Evolutionary conservation across 495 filamentous ascomycete genomes (phyloP).

Genomic region (Penicillium egyptiacum): DNA sequence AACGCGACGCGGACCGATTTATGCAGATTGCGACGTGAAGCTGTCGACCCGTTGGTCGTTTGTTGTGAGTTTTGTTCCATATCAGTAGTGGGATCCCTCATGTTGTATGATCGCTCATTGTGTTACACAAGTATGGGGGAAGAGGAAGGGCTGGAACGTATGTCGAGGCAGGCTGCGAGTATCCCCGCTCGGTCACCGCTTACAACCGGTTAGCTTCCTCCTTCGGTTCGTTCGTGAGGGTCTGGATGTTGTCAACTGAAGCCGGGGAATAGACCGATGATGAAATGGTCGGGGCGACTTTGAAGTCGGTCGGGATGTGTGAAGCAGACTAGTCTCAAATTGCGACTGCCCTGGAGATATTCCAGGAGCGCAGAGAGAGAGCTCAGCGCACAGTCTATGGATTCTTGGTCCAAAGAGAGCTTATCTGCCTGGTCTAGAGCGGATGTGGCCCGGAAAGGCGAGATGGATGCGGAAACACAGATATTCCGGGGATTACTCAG

Average conservation of each 20-base stretch:
- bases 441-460: slow-evolving; percentile 14
- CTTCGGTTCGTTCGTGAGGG: neutral
- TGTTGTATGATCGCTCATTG: slow-evolving; percentile 40
- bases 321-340: neutral
- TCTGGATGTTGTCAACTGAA: neutral
- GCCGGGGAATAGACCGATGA: slow-evolving; percentile 7
- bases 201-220: neutral
- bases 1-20: slow-evolving; percentile 49
- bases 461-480: slow-evolving; percentile 16
- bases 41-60: slow-evolving; percentile 30
- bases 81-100: slow-evolving; percentile 42
- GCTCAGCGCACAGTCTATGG: slow-evolving; percentile 11
- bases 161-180: slow-evolving; percentile 14
- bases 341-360: slow-evolving; percentile 11
- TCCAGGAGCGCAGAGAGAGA: slow-evolving; percentile 12
- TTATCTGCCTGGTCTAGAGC: slow-evolving; percentile 10
- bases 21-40: slow-evolving; percentile 37
- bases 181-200: neutral
- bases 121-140: slow-evolving; percentile 25
- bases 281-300: neutral
- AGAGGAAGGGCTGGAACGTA: slow-evolving; percentile 14
- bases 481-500: slow-evolving; percentile 14
- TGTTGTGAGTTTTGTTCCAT: slow-evolving; percentile 41
- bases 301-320: neutral
- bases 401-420: slow-evolving; percentile 11